Evolutionary conservation across 352 stramenopile genomes (phyloP).

Genomic region (Phytophthora pseudosyringae): DNA sequence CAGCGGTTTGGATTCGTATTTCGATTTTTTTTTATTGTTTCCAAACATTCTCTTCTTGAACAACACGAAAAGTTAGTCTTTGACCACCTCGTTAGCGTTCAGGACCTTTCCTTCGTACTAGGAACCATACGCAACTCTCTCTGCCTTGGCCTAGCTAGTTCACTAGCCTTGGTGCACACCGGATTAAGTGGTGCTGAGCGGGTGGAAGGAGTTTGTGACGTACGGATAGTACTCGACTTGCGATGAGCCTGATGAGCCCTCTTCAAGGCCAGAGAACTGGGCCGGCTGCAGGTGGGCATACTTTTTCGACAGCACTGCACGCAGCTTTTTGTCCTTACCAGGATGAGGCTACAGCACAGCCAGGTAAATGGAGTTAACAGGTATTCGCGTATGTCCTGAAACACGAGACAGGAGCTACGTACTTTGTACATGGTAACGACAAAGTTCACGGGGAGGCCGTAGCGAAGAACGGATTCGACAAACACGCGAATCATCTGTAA

Average conservation of each 20-base stretch:
- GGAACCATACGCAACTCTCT: constrained; percentile 15
- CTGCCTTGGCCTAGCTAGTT: constrained; percentile 5
- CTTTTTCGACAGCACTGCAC: constrained; percentile 79
- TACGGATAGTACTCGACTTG: constrained; percentile 87
- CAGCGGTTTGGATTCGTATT: constrained; percentile 8
- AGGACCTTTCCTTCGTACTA: constrained; percentile 12
- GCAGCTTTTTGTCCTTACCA: constrained; percentile 87
- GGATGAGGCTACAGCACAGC: constrained; percentile 53
- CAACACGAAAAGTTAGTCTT: constrained; percentile 23
- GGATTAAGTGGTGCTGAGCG: constrained; percentile 47
- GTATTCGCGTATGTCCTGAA: not conserved
- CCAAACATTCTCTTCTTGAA: constrained; percentile 23
- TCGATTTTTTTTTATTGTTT: constrained; percentile 28
- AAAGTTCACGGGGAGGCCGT: constrained; percentile 98
- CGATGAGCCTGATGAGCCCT: constrained; percentile 56
- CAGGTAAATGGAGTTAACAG: not conserved
- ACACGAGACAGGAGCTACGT: constrained; percentile 23
- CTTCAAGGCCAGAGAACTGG: constrained; percentile 83
- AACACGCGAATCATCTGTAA: constrained; percentile 94
- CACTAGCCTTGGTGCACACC: constrained; percentile 8
- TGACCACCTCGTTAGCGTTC: constrained; percentile 17
- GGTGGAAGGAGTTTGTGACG: constrained; percentile 82
- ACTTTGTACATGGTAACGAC: constrained; percentile 85
- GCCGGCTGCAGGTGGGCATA: constrained; percentile 86
- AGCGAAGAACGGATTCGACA: constrained; percentile 97